Evolutionary conservation across 345 rosid genomes (phyloP).

Genomic region (Trapa incisa): DNA sequence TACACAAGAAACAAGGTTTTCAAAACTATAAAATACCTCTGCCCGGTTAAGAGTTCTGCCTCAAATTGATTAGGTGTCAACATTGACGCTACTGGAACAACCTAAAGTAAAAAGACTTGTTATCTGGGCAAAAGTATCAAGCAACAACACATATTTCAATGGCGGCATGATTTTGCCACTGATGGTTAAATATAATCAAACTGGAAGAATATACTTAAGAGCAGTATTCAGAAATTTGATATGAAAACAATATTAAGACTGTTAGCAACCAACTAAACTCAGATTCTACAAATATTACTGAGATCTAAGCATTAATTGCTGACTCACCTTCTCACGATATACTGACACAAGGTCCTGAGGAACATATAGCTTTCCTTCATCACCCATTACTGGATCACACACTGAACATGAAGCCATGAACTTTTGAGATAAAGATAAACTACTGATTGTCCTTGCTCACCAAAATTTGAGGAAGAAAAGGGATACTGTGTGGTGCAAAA

Average conservation of each 20-base stretch:
- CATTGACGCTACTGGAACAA: conserved; percentile 97
- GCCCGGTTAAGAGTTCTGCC: conserved; percentile 82
- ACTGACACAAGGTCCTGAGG: conserved; percentile 72
- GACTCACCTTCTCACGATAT: conserved; percentile 75
- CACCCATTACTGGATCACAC: conserved; percentile 99
- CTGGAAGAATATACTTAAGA: neutral
- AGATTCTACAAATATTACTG: neutral
- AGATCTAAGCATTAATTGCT: neutral
- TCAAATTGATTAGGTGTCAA: conserved; percentile 99
- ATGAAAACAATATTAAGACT: neutral
- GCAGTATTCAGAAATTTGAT: neutral
- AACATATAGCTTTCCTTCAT: conserved; percentile 96
- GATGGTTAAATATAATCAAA: neutral
- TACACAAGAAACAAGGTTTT: neutral
- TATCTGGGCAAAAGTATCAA: neutral
- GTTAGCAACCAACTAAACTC: neutral
- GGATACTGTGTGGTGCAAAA: neutral
- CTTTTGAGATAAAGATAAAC: conserved; percentile 12
- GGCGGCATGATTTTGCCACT: neutral
- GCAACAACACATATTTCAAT: neutral
- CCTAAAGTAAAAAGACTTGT: conserved; percentile 30
- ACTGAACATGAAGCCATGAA: conserved; percentile 31
- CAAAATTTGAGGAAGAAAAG: too few species aligned
- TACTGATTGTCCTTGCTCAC: too few species aligned
- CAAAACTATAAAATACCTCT: conserved; percentile 34